Conservation (phyloP, 345 rosid genomes). For the Aegle marmelos region DNA sequence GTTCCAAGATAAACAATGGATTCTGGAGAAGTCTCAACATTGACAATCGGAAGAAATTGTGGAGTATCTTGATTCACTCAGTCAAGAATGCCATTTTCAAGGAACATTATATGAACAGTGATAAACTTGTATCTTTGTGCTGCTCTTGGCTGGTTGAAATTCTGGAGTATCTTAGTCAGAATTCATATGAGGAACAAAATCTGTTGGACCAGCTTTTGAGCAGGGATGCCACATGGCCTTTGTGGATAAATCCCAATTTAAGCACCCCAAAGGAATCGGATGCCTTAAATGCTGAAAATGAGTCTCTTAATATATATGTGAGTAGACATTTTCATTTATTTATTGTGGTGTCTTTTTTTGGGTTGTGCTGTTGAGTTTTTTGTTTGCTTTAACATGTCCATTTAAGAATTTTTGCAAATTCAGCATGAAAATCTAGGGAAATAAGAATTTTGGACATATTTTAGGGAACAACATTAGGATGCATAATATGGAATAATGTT, state of each 20-base stretch:
- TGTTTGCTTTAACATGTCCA: neutral
- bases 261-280: conserved; percentile 22
- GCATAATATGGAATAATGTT: neutral
- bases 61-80: conserved; percentile 46
- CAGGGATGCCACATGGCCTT: conserved; percentile 72
- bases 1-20: conserved; percentile 39
- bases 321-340: conserved; percentile 28
- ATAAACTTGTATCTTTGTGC: conserved; percentile 51
- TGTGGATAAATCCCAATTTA: conserved; percentile 58
- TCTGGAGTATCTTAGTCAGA: conserved; percentile 51
- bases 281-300: conserved; percentile 14
- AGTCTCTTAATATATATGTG: conserved; percentile 22
- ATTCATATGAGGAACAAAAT: conserved; percentile 57
- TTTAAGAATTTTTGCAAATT: neutral
- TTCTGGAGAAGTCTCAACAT: conserved; percentile 48
- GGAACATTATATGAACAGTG: conserved; percentile 43
- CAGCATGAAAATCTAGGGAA: neutral
- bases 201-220: conserved; percentile 60
- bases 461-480: neutral
- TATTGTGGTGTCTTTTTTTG: neutral
- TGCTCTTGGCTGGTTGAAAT: conserved; percentile 62
- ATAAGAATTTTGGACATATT: neutral
- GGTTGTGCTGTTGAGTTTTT: neutral
- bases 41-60: conserved; percentile 46
- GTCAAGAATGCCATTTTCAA: conserved; percentile 56